phyloP scores from a whole-genome alignment of 495 filamentous ascomycete species.

The Penicillium atrosanguineum region DNA sequence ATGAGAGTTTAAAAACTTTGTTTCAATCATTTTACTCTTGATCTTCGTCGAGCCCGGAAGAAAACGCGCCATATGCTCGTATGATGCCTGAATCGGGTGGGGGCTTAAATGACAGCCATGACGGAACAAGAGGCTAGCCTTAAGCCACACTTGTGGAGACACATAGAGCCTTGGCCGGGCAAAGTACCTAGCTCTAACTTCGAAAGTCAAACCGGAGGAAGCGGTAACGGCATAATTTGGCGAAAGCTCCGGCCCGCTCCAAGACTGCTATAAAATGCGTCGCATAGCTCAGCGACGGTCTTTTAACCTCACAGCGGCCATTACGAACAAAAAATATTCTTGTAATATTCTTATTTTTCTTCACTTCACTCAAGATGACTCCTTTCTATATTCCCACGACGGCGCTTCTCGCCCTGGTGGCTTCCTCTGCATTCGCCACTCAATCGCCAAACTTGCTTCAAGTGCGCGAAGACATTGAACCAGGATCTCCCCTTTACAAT shows the following conservation, averaged over 20 bases:
- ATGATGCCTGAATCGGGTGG: too few relatives aligned
- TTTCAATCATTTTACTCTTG: too few relatives aligned
- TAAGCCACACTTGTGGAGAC: neutral
- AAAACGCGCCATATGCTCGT: too few relatives aligned
- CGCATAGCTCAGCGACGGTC: neutral
- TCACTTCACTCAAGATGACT: constrained; percentile 5
- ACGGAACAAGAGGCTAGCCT: neutral
- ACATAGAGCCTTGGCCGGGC: neutral
- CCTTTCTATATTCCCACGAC: constrained; percentile 1
- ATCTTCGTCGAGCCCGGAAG: too few relatives aligned
- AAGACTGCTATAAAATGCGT: neutral
- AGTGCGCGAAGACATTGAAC: constrained; percentile 18
- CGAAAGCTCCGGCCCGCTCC: neutral
- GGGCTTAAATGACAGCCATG: neutral
- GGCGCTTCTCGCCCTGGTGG: constrained; percentile 9
- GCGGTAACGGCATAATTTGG: neutral
- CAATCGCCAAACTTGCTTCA: neutral
- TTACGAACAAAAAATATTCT: neutral
- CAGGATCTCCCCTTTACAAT: constrained; percentile 43
- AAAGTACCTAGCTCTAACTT: neutral
- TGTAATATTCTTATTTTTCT: neutral
- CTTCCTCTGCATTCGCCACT: constrained; percentile 10
- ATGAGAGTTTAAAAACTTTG: too few relatives aligned
- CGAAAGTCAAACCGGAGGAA: neutral
- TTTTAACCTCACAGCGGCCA: neutral